Evolutionary conservation across 345 rosid species (phyloP), one percentile per base, ranked within the genome.

Genomic region (Melaleuca alternifolia): DNA sequence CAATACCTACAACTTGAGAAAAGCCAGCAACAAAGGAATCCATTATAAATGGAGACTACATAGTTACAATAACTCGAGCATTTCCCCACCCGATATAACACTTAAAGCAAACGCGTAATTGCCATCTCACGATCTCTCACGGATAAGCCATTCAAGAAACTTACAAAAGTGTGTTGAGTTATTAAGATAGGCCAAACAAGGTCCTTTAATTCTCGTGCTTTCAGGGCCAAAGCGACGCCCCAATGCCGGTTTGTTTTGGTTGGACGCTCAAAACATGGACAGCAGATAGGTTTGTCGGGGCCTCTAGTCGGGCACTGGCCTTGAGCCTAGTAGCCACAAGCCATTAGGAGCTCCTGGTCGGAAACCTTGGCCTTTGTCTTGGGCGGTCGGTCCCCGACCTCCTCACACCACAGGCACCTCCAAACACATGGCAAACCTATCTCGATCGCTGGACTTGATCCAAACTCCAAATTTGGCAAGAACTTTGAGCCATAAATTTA

Each of bases 31-130:
- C n/a, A n/a, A n/a, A n/a, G n/a, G n/a, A n/a, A n/a, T n/a, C n/a
- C n/a, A n/a, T n/a, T n/a, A n/a, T n/a, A n/a, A n/a, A n/a, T n/a
- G n/a, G n/a, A n/a, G n/a, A n/a, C n/a, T n/a, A n/a, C n/a, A n/a
- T n/a, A 0, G 0, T 57, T 57, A 26, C 28, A 26, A 57, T 57
- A 14, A 11, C 30, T 57, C 0, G 2, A 5, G 62, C 23, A 54
- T 57, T 54, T 54, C 30, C 0, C 62, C 26, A 57, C n/a, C 62
- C 62, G 24, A 57, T 14, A 57, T 57, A 12, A 56, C 10, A 54
- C 57, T 54, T 11, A 54, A 54, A 54, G 24, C n/a, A n/a, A n/a
- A n/a, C n/a, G n/a, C n/a, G n/a, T n/a, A n/a, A n/a, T n/a, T n/a
- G n/a, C n/a, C n/a, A n/a, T n/a, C n/a, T n/a, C n/a, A n/a, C n/a